A percentile compares a stretch with the other conserved stretches of the same genome.
Evolutionary conservation across 257 asterid genomes (phyloP).

Genomic region (Linaria vulgaris): DNA sequence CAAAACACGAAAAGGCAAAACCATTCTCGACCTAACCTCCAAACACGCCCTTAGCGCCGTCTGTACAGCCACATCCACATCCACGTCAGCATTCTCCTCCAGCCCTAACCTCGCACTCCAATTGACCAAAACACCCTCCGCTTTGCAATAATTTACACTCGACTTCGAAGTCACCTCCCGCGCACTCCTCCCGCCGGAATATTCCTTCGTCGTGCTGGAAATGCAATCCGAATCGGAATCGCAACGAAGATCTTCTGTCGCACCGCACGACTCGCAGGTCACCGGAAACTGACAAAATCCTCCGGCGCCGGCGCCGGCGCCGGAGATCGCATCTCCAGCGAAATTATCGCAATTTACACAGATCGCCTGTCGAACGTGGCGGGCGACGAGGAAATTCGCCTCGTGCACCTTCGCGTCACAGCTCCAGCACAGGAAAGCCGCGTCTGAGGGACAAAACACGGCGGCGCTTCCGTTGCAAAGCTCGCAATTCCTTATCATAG

Average conservation of each 20-base stretch:
- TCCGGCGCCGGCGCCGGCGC: conserved; percentile 9
- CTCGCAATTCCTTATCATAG: conserved; percentile 42
- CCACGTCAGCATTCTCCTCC: conserved; percentile 19
- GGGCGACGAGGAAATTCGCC: conserved; percentile 65
- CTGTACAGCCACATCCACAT: conserved; percentile 20
- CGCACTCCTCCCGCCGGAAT: conserved; percentile 15
- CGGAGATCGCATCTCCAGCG: conserved; percentile 22
- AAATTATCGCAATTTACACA: conserved; percentile 33
- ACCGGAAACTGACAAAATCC: not conserved
- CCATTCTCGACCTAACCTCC: conserved; percentile 29
- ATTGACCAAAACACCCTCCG: conserved; percentile 43
- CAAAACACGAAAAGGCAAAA: conserved; percentile 46
- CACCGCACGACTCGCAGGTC: conserved; percentile 32
- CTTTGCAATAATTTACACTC: not conserved
- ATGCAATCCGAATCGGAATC: conserved; percentile 35
- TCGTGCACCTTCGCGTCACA: conserved; percentile 59
- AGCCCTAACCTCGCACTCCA: conserved; percentile 53
- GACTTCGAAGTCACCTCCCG: not conserved
- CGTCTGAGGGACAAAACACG: conserved; percentile 55
- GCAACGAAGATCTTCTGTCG: conserved; percentile 22
- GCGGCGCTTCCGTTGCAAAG: conserved; percentile 47
- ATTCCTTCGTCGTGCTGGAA: conserved; percentile 39
- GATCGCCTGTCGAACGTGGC: conserved; percentile 50
- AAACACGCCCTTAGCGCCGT: conserved; percentile 37
- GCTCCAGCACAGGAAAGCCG: conserved; percentile 51